Evolutionary conservation across 2,329 filamentous ascomycete genomes (phyloP), one percentile per base, ranked within the genome.

Genomic region (Colletotrichum sp.): DNA sequence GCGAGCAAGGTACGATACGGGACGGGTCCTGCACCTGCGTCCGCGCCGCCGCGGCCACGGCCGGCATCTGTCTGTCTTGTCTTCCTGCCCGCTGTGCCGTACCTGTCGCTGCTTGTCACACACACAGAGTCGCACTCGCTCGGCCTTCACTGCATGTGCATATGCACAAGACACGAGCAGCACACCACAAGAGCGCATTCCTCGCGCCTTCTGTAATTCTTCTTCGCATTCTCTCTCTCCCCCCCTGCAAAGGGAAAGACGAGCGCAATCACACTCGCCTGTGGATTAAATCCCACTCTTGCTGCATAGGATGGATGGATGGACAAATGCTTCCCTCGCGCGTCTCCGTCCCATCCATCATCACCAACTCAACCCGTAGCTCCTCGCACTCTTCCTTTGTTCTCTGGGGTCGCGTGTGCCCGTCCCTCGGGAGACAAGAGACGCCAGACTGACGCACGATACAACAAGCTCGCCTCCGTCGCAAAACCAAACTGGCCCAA

Each of bases 381-480:
- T 60, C 27, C n/a, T n/a, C 25, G 25, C 48, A n/a, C 30, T 71
- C 61, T 48, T 73, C 58, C 73, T 75, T 75, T 75, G 73, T 75
- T 68, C 70, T 25, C 27, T 36, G 18, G 36, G 39, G 64, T 75
- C 27, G 64, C 56, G 39, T 65, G 66, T 39, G 27, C 28, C 64
- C 32, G 64, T 73, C 70, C 48, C 70, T 75, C 64, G 32, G 73
- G 73, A 75, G 58, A 75, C 73, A 58, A 68, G 56, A 65, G 64
- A 65, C 70, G 70, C 73, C 70, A 68, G 64, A 60, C 56, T 75
- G 64, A 73, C 70, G 64, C 73, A 75, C 70, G 58, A 75, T 68
- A 68, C 64, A 75, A 34, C 34, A 75, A 68, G 73, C 70, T 73
- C 60, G 70, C 70, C 73, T 69, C 70, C 73, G 73, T 68, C 73